Percentiles rank a stretch among this genome's conserved stretches.
Conservation (phyloP, 352 stramenopile species). For the Phytophthora cactorum region DNA sequence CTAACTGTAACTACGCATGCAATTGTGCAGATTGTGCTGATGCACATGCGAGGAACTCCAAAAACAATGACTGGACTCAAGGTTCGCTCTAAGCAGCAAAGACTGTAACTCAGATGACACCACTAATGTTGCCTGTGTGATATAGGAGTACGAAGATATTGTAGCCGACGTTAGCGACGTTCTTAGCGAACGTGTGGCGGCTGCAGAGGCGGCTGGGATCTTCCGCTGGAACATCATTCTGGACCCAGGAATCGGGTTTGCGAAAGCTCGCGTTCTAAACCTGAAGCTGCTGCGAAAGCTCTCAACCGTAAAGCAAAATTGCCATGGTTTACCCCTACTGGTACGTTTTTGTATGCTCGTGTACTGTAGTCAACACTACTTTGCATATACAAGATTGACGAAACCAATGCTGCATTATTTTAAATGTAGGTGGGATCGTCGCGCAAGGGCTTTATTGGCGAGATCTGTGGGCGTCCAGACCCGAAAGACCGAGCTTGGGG, state of each 20-base stretch:
- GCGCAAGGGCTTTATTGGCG: constrained; percentile 98
- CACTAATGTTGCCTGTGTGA: neutral
- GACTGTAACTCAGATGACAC: neutral
- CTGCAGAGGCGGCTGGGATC: constrained; percentile 88
- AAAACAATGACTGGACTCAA: constrained; percentile 95
- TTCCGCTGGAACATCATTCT: constrained; percentile 95
- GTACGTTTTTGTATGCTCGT: constrained; percentile 26
- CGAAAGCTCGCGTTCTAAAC: constrained; percentile 94
- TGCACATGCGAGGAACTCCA: constrained; percentile 98
- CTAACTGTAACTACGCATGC: constrained; percentile 1
- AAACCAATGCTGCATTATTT: neutral
- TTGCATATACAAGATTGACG: neutral
- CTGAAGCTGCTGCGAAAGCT: constrained; percentile 90
- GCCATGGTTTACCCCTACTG: constrained; percentile 60
- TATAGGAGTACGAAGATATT: constrained; percentile 90
- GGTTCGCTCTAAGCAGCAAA: constrained; percentile 30
- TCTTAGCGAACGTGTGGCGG: constrained; percentile 74
- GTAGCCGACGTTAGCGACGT: constrained; percentile 86
- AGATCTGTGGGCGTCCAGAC: constrained; percentile 87
- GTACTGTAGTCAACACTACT: neutral
- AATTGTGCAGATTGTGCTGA: constrained; percentile 87
- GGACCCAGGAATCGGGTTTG: constrained; percentile 98
- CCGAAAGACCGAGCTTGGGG: constrained; percentile 92
- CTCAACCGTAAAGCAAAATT: constrained; percentile 50
- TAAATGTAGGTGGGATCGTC: constrained; percentile 87